Conservation (phyloP, 2,329 filamentous ascomycete species). For the Mycosphaerella sp. region DNA sequence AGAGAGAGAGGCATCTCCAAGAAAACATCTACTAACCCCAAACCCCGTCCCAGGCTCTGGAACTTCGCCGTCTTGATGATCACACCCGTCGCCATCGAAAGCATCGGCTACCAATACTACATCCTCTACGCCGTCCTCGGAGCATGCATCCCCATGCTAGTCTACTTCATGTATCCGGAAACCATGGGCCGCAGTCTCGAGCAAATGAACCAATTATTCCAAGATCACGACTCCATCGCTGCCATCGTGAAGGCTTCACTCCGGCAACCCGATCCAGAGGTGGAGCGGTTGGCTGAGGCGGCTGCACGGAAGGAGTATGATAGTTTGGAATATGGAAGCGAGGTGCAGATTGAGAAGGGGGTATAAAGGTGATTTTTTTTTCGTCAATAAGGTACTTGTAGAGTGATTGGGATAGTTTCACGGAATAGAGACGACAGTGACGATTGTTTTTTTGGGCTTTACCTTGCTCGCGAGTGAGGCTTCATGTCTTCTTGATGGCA, state of each 20-base stretch:
- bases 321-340: too few species aligned
- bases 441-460: too few species aligned
- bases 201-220: slow-evolving; percentile 40
- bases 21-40: slow-evolving; percentile 34
- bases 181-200: slow-evolving; percentile 48
- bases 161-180: slow-evolving; percentile 52
- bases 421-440: too few species aligned
- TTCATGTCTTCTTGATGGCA: too few species aligned
- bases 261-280: slow-evolving; percentile 9
- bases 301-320: slow-evolving; percentile 12
- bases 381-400: too few species aligned
- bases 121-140: slow-evolving; percentile 47
- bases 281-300: slow-evolving; percentile 9
- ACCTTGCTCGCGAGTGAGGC: too few species aligned
- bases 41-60: slow-evolving; percentile 34
- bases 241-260: slow-evolving; percentile 14
- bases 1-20: too few species aligned
- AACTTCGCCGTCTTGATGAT: slow-evolving; percentile 44
- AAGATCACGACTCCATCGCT: slow-evolving; percentile 26
- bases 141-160: slow-evolving; percentile 41
- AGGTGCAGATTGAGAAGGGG: too few species aligned
- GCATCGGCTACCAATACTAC: slow-evolving; percentile 49
- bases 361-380: too few species aligned
- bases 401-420: too few species aligned
- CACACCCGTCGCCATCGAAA: slow-evolving; percentile 45